Conservation (phyloP, 106 monocot genomes). For the Dendrobium huoshanense region DNA sequence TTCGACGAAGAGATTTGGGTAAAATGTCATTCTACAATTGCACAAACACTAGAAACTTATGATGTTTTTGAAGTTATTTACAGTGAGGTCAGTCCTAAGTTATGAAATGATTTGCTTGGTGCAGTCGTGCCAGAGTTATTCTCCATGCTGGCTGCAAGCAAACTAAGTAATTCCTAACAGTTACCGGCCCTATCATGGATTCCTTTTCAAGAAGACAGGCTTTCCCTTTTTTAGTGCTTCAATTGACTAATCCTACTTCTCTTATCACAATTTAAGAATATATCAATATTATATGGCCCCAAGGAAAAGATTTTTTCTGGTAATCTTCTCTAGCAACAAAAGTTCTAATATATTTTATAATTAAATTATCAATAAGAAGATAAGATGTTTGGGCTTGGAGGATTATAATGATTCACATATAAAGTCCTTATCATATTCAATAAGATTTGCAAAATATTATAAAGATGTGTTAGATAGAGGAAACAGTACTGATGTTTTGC, state of each 20-base stretch:
- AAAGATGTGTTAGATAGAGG: not conserved
- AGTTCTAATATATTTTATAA: not conserved
- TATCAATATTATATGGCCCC: not conserved
- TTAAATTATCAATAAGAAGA: too few relatives aligned
- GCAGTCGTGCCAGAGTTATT: conserved; percentile 6
- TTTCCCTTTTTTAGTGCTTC: not conserved
- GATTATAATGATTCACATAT: too few relatives aligned
- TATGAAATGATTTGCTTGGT: conserved; percentile 3
- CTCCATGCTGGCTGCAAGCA: too few relatives aligned
- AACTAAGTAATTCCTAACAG: too few relatives aligned
- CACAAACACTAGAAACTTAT: not conserved
- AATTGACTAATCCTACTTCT: not conserved
- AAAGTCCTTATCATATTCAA: not conserved
- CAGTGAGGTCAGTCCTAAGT: not conserved
- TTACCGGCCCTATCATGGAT: not conserved
- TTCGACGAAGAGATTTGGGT: not conserved
- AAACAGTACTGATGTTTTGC: not conserved
- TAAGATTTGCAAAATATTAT: not conserved
- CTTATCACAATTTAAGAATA: not conserved
- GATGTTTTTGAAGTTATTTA: conserved; percentile 11
- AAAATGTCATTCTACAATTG: not conserved
- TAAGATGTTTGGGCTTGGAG: too few relatives aligned
- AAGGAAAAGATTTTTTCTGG: not conserved
- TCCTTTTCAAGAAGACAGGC: not conserved
- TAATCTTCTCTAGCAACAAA: not conserved